Evolutionary conservation across 257 asterid species (phyloP).

Genomic region (Hygrophila difformis): DNA sequence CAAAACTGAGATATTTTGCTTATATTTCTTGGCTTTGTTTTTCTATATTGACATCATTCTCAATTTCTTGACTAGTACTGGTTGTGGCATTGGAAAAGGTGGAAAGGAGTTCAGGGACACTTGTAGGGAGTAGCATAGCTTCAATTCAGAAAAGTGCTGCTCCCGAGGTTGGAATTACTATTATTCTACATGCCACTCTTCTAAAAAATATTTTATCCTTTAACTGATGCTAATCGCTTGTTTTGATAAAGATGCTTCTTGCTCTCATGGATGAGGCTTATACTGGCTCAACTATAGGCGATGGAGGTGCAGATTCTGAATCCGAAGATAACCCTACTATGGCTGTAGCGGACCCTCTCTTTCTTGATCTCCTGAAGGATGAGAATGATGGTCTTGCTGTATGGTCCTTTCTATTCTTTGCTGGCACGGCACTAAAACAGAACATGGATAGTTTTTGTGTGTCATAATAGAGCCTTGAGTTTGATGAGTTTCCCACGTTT

Average conservation of each 20-base stretch:
- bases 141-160: too few relatives aligned
- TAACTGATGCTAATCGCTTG: conserved; percentile 16
- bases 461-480: background rate
- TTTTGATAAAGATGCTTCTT: conserved; percentile 35
- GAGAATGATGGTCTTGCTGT: conserved; percentile 96
- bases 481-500: conserved; percentile 10
- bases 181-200: background rate
- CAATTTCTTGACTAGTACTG: too few relatives aligned
- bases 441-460: background rate
- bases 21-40: background rate
- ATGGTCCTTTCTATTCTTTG: conserved; percentile 40
- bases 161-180: conserved; percentile 26
- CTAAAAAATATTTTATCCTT: conserved; percentile 5
- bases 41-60: too few relatives aligned
- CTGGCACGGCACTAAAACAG: too few relatives aligned
- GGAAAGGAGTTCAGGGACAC: too few relatives aligned
- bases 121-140: too few relatives aligned
- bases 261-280: conserved; percentile 99
- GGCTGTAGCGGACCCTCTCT: conserved; percentile 67
- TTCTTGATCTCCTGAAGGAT: conserved; percentile 95
- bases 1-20: too few relatives aligned
- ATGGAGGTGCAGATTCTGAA: conserved; percentile 89
- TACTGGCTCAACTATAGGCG: conserved; percentile 91
- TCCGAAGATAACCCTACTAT: conserved; percentile 76
- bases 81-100: too few relatives aligned